Evolutionary conservation across 192 early-diverging fungal genomes (phyloP).

Genomic region (Coemansia sp.): DNA sequence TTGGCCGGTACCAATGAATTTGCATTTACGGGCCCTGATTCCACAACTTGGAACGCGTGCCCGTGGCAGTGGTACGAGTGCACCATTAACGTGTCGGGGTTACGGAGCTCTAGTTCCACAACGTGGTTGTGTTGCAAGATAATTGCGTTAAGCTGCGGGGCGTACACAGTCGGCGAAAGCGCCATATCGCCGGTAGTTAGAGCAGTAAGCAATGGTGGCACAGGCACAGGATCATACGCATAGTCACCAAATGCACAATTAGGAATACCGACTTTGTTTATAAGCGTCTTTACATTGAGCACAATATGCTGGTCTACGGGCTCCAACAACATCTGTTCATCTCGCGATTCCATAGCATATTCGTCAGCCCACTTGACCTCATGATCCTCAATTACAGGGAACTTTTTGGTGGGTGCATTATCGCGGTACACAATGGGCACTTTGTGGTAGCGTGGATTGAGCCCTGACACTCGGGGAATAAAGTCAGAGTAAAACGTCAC

Average conservation of each 20-base stretch:
- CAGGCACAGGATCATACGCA: conserved; percentile 13
- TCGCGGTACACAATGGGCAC: conserved; percentile 61
- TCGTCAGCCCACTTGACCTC: conserved; percentile 15
- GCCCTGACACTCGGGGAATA: conserved; percentile 40
- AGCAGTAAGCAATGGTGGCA: conserved; percentile 66
- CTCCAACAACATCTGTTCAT: conserved; percentile 43
- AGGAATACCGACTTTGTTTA: background rate
- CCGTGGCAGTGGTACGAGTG: conserved; percentile 86
- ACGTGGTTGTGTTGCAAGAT: conserved; percentile 63
- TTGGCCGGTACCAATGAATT: too few relatives aligned
- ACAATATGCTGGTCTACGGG: conserved; percentile 37
- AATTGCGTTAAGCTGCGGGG: conserved; percentile 59
- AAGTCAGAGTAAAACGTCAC: conserved; percentile 60
- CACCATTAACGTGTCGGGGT: conserved; percentile 59
- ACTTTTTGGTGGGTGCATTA: conserved; percentile 50
- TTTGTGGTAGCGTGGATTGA: conserved; percentile 53
- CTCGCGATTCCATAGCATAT: conserved; percentile 25
- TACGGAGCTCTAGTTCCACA: conserved; percentile 70
- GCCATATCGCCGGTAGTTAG: conserved; percentile 58
- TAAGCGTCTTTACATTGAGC: background rate
- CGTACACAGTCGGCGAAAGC: conserved; percentile 60
- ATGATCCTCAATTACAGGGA: background rate
- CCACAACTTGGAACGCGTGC: conserved; percentile 72
- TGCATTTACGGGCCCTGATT: conserved; percentile 45
- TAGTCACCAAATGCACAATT: conserved; percentile 7